Evolutionary conservation across 2,329 filamentous ascomycete genomes (phyloP), one percentile per base, ranked within the genome.

Genomic region (Colletotrichum sidae): DNA sequence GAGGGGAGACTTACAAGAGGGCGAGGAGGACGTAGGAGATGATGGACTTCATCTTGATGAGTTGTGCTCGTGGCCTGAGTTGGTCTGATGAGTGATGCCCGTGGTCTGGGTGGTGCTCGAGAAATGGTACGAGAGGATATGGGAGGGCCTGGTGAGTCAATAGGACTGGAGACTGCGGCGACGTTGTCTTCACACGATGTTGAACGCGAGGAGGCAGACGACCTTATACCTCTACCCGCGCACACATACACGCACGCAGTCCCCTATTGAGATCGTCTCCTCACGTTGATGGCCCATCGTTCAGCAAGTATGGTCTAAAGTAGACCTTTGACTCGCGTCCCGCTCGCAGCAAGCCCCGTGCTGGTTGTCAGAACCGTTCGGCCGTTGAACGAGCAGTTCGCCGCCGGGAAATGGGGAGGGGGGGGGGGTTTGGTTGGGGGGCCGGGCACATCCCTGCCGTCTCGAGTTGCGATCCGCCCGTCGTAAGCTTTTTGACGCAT

Each of bases 21-120:
- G 58, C 62, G 39, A 57, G 38, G 41, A 65, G 25, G 8, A 65
- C 13, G 52, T 62, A 62, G 25, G 47, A 53, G 4, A 62, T 5
- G 8, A 56, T 37, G 41, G n/a, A 53, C 8, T 62, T 65, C 58
- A 62, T 62, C 15, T 8, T 65, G 52, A 49, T 11, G 25, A 33
- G 25, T 39, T 12, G 54, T 56, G 34, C 11, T 12, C 35, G 17
- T 10, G 15, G 10, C 12, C 2, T n/a, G 13, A 39, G 15, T 8
- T 46, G 9, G 4, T 46, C 8, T 35, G 46, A 34, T 12, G 42
- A 45, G 7, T 45, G 13, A 8, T 45, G 13, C 42, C 7, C 12
- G 35, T 41, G 42, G 35, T 25, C 6, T 47, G 15, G 2, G 42
- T 4, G 7, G 8, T 45, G 3, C 10, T 41, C 38, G 38, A 10